Conservation (phyloP, 225 moss, liverwort and hornwort species). For the Pleurozium schreberi region DNA sequence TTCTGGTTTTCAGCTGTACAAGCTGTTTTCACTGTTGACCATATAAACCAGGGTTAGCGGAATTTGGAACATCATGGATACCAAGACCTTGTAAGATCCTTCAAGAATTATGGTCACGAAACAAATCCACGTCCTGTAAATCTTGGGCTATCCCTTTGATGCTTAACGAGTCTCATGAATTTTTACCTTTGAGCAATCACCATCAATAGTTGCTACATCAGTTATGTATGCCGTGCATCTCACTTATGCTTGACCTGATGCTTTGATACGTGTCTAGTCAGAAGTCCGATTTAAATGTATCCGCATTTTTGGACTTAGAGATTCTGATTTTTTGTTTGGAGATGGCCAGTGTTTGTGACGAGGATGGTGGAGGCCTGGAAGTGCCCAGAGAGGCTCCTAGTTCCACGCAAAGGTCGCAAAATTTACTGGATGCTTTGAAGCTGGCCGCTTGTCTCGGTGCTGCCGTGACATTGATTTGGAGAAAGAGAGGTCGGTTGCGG, state of each 20-base stretch:
- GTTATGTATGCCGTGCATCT: neutral
- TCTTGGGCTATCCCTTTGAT: neutral
- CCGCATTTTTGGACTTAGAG: neutral
- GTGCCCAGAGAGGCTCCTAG: neutral
- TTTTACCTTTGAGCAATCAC: neutral
- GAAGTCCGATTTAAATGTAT: neutral
- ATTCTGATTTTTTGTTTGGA: neutral
- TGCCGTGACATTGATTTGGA: slow-evolving; percentile 31
- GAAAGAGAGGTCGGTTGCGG: slow-evolving; percentile 5
- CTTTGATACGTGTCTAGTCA: neutral
- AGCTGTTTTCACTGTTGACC: neutral
- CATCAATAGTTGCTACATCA: neutral
- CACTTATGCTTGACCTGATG: neutral
- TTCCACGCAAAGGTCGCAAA: slow-evolving; percentile 1
- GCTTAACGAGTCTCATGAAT: neutral
- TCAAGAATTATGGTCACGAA: neutral
- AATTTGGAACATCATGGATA: neutral
- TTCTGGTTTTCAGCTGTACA: neutral
- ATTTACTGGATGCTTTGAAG: slow-evolving; percentile 39
- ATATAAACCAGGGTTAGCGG: neutral
- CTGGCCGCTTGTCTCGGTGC: slow-evolving; percentile 48
- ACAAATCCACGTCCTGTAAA: neutral
- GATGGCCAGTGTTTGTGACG: slow-evolving; percentile 8
- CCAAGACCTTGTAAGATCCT: neutral
- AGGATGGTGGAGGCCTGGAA: slow-evolving; percentile 1